A percentile compares a stretch with the other conserved stretches of the same genome.
These are phyloP conservation scores for Arachis monticola DNA, from an alignment of 331 rosid genomes.

Conservation along the genomic window DNA sequence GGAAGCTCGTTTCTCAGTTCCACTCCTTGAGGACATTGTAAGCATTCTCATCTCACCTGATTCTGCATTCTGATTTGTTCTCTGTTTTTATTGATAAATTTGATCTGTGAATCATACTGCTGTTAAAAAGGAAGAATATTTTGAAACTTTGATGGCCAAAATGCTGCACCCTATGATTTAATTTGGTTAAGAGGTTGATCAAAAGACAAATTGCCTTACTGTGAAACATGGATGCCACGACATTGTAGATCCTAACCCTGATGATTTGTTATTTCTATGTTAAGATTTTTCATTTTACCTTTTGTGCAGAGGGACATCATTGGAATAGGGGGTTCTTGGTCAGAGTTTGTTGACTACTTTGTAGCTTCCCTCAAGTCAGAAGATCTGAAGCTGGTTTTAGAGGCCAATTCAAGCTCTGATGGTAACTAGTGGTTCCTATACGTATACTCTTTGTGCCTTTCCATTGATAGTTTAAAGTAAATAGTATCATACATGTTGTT, in stretches of 20 bases:
- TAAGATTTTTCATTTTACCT: constrained; percentile 7
- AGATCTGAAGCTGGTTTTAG: constrained; percentile 70
- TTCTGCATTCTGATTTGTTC: constrained; percentile 22
- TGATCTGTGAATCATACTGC: constrained; percentile 1
- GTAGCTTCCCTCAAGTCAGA: constrained; percentile 65
- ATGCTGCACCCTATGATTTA: constrained; percentile 11
- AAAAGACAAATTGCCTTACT: not conserved
- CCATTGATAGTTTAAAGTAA: constrained; percentile 21
- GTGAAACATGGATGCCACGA: not conserved
- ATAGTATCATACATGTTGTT: not conserved
- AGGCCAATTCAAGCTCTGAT: constrained; percentile 47
- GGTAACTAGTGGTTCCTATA: constrained; percentile 40
- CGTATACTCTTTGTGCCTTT: constrained; percentile 5
- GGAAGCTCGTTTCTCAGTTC: constrained; percentile 67
- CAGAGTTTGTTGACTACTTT: constrained; percentile 76
- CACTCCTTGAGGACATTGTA: constrained; percentile 81
- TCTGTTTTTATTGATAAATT: not conserved
- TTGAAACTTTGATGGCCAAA: constrained; percentile 3
- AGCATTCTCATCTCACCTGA: constrained; percentile 35
- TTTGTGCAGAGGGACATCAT: constrained; percentile 74
- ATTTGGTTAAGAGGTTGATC: constrained; percentile 22
- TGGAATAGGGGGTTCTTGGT: constrained; percentile 85
- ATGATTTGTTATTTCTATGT: not conserved
- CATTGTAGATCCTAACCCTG: not conserved
- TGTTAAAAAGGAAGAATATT: constrained; percentile 1